Percentiles rank a stretch among this genome's conserved stretches.
phyloP scores from a whole-genome alignment of 2,329 filamentous ascomycete genomes.

The Ascochyta rabiei region DNA sequence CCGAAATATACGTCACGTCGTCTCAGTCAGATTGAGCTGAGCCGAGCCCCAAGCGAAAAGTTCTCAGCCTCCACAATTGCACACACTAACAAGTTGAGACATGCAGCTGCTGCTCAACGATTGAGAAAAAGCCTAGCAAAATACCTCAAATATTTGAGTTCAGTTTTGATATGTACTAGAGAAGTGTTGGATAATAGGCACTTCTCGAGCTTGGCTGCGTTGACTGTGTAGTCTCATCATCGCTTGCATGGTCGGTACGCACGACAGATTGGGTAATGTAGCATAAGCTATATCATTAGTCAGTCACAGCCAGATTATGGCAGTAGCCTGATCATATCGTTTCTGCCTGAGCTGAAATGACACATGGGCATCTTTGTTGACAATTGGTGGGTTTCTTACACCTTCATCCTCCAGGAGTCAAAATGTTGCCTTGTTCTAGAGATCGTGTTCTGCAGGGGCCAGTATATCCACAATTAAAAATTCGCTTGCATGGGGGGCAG shows the following conservation, averaged over 20 bases:
- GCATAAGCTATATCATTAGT: not conserved
- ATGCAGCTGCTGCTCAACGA: no score
- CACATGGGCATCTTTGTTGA: not conserved
- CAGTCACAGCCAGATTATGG: no score
- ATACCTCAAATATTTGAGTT: no score
- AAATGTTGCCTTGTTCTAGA: not conserved
- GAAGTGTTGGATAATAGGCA: not conserved
- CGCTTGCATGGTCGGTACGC: not conserved
- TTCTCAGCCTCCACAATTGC: conserved; percentile 4
- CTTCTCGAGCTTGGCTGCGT: not conserved
- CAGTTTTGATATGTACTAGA: not conserved
- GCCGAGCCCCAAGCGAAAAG: not conserved
- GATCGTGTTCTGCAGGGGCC: not conserved
- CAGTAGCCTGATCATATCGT: not conserved
- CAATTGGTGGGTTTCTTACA: not conserved
- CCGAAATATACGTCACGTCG: not conserved
- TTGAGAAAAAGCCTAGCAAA: not conserved
- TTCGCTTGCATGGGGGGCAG: not conserved
- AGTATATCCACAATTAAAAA: not conserved
- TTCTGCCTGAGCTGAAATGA: conserved; percentile 2
- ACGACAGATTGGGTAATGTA: not conserved
- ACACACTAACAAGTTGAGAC: not conserved
- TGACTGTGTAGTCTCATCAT: not conserved
- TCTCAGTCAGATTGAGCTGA: conserved; percentile 6
- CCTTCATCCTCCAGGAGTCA: conserved; percentile 1